Base-by-base conservation (phyloP, 805 yeast genomes). In the Danielozyma ontarioensis region DNA sequence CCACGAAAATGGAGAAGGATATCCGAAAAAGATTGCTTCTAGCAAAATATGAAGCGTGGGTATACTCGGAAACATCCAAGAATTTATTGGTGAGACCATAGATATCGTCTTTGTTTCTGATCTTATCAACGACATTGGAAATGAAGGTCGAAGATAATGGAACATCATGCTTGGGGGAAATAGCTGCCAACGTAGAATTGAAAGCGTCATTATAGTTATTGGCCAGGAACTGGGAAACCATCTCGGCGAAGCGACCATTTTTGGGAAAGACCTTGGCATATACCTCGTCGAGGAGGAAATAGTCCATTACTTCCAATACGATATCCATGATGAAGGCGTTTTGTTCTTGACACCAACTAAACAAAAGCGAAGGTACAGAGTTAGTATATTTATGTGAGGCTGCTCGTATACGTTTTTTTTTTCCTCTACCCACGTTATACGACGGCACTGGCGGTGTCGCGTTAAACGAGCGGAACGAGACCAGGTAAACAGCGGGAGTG, bases 11-110 rank as follows among this genome's bases (percentile, higher is more conserved):
- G 13, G 93, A 70, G 10, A 85, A 25, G 13, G 68, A 42, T 61
- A 88, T 93, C 59, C 98, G 79, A 15, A 85, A 28, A 1, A 81
- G 26, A 55, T 82, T 85, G 41, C 81, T 71, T 57, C 98, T 78
- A 27, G 80, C 70, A 25, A 93, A 63, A 17, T 82, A 44, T 1
- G 96, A 85, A n/a, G 70, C 72, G 45, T 76, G 61, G 3, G 88
- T 75, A 50, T 64, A 75, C 3, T 63, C 66, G 13, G 78, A 62
- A 35, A 76, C 71, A 13, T 76, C 74, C 35, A 83, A 69, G 42
- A 78, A 68, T 13, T 36, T 61, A 7, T 93, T 85, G 1, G 68
- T 62, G 33, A 74, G 53, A 32, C 94, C 87, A 50, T 80, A 80
- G 14, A 76, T 59, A 21, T 74, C 79, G 13, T 50, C 39, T 30